These are phyloP conservation scores for Mycena capillaripes DNA, from an alignment of 768 basidiomycete genomes.

Conservation along the genomic window DNA sequence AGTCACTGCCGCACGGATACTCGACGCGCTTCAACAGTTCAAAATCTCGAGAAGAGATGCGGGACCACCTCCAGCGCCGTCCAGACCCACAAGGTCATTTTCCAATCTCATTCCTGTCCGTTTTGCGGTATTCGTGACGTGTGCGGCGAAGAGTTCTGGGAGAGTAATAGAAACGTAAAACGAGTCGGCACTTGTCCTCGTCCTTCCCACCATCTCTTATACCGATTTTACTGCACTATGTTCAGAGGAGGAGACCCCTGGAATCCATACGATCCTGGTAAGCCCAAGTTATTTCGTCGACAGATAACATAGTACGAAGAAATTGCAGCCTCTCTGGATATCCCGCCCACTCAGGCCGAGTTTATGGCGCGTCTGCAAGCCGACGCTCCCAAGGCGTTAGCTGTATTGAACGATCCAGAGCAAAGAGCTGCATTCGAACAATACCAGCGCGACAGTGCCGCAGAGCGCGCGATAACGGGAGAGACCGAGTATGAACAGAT, in stretches of 20 bases:
- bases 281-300: neutral
- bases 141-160: too few species aligned
- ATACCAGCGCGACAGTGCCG: neutral
- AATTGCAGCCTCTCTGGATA: neutral
- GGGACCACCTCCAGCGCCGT: too few species aligned
- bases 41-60: too few species aligned
- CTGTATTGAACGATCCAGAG: neutral
- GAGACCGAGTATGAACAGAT: neutral
- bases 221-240: neutral
- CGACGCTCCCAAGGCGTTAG: neutral
- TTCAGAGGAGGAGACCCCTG: constrained; percentile 6
- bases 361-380: neutral
- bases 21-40: too few species aligned
- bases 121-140: too few species aligned
- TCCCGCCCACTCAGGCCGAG: neutral
- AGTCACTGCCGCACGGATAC: too few species aligned
- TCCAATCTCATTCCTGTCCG: too few species aligned
- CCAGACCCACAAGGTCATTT: too few species aligned
- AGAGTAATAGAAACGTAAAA: neutral
- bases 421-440: neutral
- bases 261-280: constrained; percentile 12
- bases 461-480: neutral
- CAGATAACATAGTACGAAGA: neutral
- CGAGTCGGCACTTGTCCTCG: neutral
- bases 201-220: neutral